Evolutionary conservation across 1,139 yeast species (phyloP), one percentile per base, ranked within the genome.

Genomic region (Saccharomyces uvarum): DNA sequence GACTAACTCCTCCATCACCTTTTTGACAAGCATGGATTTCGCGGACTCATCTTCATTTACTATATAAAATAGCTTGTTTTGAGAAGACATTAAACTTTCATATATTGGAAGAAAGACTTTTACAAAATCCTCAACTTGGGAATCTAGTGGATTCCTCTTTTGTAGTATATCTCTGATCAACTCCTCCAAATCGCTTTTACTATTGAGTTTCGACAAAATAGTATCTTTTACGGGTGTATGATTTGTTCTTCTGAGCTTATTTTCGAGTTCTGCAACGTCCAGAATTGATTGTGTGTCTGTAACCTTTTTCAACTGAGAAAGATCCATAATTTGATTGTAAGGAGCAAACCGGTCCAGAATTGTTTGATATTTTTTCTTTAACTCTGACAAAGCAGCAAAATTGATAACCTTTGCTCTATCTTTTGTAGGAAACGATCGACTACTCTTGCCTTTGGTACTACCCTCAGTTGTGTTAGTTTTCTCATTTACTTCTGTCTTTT

Each of bases 21-120:
- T 95, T 53, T 93, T 72, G 3, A 89, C 82, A 0, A 96, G 88
- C 1, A 93, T 95, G 0, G 97, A 88, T 68, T 90, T 91, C 5
- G 97, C 97, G 7, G 91, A 87, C 2, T 97, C 97, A 0, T 97
- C 97, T 0, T 95, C 87, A 1, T 97, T 97, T 72, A 95, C 84
- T 2, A 90, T 82, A 64, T 88, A 90, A n/a, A 38, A 89, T 71
- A 69, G 95, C 86, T 28, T 53, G 41, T 33, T 50, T 47, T 16
- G 46, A 21, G 9, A 54, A 52, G n/a, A 54, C 47, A n/a, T 32
- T 6, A 8, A 53, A 13, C 16, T 38, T 4, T 38, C 24, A n/a
- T 38, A 38, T 8, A 38, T 38, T 13, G 44, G 44, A 38, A 38
- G 44, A 9, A 16, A 38, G 3, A 38, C 4, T 38, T 16, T 38